A percentile compares a stretch with the other conserved stretches of the same genome.
Conservation (phyloP, 1,139 yeast genomes). For the Maudiozyma humilis region DNA sequence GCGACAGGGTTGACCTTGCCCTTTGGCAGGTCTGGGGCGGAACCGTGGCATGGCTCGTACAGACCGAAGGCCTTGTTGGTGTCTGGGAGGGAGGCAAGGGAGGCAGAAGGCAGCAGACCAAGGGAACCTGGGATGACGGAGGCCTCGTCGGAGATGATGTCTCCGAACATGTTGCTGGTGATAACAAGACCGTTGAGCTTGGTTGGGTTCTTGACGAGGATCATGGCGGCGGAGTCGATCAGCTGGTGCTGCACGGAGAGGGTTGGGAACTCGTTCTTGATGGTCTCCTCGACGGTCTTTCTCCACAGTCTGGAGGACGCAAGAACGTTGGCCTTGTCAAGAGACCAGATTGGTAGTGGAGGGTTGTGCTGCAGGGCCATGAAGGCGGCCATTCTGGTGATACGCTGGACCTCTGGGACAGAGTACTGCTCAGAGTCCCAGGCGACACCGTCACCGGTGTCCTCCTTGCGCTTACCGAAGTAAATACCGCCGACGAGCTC, state of each 20-base stretch:
- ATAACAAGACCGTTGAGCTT: slow-evolving; percentile 84
- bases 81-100: slow-evolving; percentile 91
- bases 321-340: slow-evolving; percentile 94
- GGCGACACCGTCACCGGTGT: slow-evolving; percentile 75
- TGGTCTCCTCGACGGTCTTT: slow-evolving; percentile 78
- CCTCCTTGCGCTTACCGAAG: slow-evolving; percentile 92
- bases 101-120: slow-evolving; percentile 92
- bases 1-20: slow-evolving; percentile 94
- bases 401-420: slow-evolving; percentile 84
- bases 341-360: slow-evolving; percentile 89
- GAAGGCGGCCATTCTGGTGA: slow-evolving; percentile 97
- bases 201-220: slow-evolving; percentile 81
- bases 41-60: slow-evolving; percentile 97
- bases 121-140: slow-evolving; percentile 95
- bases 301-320: slow-evolving; percentile 97
- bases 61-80: slow-evolving; percentile 88
- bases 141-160: slow-evolving; percentile 94
- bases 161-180: slow-evolving; percentile 96
- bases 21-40: slow-evolving; percentile 86
- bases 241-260: slow-evolving; percentile 82
- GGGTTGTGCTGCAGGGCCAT: slow-evolving; percentile 89
- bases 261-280: slow-evolving; percentile 81
- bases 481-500: slow-evolving; percentile 97
- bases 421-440: slow-evolving; percentile 91
- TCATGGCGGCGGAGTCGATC: slow-evolving; percentile 98